Evolutionary conservation across 192 early-diverging fungal species (phyloP).

Genomic region (Phlyctochytrium planicorne): DNA sequence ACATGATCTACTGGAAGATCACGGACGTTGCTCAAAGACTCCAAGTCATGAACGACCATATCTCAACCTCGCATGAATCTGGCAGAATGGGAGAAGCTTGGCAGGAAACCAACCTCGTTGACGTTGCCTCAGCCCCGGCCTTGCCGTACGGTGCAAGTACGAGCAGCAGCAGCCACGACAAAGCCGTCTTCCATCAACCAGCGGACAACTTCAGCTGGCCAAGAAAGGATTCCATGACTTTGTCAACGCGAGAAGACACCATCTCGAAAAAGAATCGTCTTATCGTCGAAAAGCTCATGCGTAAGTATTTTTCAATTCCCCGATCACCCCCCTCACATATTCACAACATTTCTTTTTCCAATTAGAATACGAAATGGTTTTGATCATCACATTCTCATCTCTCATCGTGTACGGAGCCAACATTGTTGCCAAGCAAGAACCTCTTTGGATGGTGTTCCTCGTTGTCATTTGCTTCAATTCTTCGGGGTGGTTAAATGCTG

Average conservation of each 20-base stretch:
- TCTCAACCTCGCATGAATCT: not conserved
- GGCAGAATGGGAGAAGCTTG: not conserved
- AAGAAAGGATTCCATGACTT: not conserved
- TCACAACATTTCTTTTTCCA: no score
- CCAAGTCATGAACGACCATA: not conserved
- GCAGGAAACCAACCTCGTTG: not conserved
- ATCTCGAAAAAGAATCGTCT: not conserved
- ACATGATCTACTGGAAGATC: slow-evolving; percentile 3
- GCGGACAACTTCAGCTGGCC: not conserved
- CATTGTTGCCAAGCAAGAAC: not conserved
- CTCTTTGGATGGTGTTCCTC: not conserved
- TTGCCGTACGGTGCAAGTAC: not conserved
- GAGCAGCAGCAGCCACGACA: not conserved
- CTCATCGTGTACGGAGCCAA: not conserved
- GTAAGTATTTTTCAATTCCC: no score
- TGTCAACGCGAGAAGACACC: not conserved
- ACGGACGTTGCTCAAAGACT: not conserved
- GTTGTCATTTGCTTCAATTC: not conserved
- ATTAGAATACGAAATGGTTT: not conserved
- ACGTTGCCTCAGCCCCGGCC: not conserved
- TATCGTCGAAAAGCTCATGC: not conserved
- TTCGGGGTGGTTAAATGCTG: not conserved
- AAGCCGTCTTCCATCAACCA: not conserved
- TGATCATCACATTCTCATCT: not conserved
- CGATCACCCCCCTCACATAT: no score